Conservation (phyloP, 768 basidiomycete species). For the Boletus rex-veris region DNA sequence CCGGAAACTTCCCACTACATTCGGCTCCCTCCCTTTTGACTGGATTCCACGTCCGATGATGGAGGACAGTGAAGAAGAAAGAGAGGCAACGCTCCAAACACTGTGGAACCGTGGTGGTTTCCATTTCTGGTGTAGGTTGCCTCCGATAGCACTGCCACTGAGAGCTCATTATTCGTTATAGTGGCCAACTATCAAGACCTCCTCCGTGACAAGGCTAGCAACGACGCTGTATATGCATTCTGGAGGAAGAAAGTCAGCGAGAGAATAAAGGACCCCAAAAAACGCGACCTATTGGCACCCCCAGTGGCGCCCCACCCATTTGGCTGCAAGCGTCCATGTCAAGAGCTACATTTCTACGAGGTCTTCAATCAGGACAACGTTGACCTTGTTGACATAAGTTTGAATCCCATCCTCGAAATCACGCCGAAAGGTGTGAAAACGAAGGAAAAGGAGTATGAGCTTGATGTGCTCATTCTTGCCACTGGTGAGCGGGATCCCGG, state of each 20-base stretch:
- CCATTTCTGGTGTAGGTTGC: constrained; percentile 8
- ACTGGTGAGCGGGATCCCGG: neutral
- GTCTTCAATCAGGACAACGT: constrained; percentile 9
- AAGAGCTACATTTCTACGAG: constrained; percentile 10
- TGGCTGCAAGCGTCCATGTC: constrained; percentile 5
- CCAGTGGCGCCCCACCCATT: constrained; percentile 5
- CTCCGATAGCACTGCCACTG: neutral
- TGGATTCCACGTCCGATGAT: constrained; percentile 7
- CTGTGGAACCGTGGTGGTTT: constrained; percentile 11
- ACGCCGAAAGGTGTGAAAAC: constrained; percentile 6
- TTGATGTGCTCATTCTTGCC: constrained; percentile 8
- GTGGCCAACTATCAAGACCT: constrained; percentile 10
- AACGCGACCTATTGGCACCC: constrained; percentile 1
- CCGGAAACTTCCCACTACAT: constrained; percentile 2
- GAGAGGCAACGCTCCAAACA: constrained; percentile 1
- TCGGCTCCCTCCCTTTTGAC: neutral
- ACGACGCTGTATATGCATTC: constrained; percentile 3
- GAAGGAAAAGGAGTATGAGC: neutral
- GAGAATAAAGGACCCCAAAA: constrained; percentile 1
- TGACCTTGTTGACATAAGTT: constrained; percentile 4
- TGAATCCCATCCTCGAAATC: constrained; percentile 4
- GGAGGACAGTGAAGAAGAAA: constrained; percentile 9
- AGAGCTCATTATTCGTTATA: neutral
- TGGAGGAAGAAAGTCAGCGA: constrained; percentile 7
- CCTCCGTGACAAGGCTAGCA: neutral